Base-by-base conservation (phyloP, 345 rosid species). In the Aurinia saxatilis region DNA sequence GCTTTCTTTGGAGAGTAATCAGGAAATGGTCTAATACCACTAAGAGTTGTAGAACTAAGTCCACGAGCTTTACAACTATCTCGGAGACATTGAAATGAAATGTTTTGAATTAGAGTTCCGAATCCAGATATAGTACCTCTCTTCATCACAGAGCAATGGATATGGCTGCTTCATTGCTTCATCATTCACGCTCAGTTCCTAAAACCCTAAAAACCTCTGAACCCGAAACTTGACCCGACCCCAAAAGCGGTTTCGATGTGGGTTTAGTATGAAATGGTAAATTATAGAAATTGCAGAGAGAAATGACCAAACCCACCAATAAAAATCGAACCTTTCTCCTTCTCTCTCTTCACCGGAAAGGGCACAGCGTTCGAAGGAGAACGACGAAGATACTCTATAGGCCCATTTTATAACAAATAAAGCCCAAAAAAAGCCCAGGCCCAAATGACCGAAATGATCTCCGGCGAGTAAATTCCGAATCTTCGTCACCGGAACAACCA, bases 1-100 rank as follows among this genome's bases (percentile, higher is more conserved):
- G 95, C 83, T 54, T 83, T 85, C 80, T 87, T 89, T 0, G 96
- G 90, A 23, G 91, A 85, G 72, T 85, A 93, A 78, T 82, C 81
- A 18, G 95, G 97, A 66, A 93, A 93, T 13, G 95, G 97, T 58
- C 99, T 93, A 36, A 72, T 34, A 27, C 64, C 73, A 21, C 64
- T 44, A 10, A 77, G 62, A 14, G 74, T 51, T n/a, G 77, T 70
- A 64, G 57, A 72, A 61, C 57, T 45, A 17, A 40, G 60, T 36
- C 70, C 63, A 51, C 67, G 77, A 64, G 66, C 50, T 45, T 58
- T 36, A 57, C 16, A 68, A 64, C 60, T 47, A 52, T 27, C 50
- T 60, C 10, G 54, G 8, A 8, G 52, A 63, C 67, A 50, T 47
- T 31, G 50, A 56, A 54, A 59, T 35, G 78, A 60, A n/a, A 63